phyloP scores from a whole-genome alignment of 306 rosid species.

The Cucumis cinereus region DNA sequence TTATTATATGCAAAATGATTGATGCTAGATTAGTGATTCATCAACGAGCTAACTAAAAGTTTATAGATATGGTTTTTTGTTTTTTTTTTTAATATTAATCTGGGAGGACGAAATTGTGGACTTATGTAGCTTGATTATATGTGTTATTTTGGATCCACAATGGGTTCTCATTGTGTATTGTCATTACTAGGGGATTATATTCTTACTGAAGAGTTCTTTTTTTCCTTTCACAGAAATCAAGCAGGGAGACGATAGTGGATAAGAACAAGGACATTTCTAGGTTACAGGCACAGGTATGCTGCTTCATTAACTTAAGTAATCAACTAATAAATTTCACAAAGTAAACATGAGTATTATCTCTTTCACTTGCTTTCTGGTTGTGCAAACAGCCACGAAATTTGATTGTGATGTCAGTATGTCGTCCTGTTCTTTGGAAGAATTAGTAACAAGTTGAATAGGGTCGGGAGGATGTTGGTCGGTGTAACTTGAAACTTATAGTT shows the following conservation, averaged over 20 bases:
- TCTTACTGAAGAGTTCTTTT: not conserved
- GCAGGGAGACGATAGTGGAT: constrained; percentile 29
- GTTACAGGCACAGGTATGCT: constrained; percentile 56
- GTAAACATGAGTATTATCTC: not conserved
- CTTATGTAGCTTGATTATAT: not conserved
- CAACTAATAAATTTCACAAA: constrained; percentile 4
- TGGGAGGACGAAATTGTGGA: not conserved
- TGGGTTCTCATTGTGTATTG: not conserved
- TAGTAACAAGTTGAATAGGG: not conserved
- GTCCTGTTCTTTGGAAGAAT: not conserved
- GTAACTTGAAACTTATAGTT: not conserved
- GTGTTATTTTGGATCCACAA: not conserved
- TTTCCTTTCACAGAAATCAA: constrained; percentile 36
- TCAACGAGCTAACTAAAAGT: not conserved
- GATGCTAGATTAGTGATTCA: not conserved
- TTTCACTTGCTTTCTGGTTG: constrained; percentile 7
- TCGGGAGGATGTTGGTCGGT: not conserved
- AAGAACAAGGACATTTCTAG: constrained; percentile 30
- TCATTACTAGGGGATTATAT: not conserved
- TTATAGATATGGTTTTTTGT: not conserved
- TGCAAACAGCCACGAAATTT: not conserved
- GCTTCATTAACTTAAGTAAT: constrained; percentile 7
- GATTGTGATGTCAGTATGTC: not conserved
- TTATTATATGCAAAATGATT: not conserved
- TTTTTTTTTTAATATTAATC: not conserved